These are phyloP conservation scores for Ceriops zippeliana DNA, from an alignment of 345 rosid genomes.

Conservation along the genomic window DNA sequence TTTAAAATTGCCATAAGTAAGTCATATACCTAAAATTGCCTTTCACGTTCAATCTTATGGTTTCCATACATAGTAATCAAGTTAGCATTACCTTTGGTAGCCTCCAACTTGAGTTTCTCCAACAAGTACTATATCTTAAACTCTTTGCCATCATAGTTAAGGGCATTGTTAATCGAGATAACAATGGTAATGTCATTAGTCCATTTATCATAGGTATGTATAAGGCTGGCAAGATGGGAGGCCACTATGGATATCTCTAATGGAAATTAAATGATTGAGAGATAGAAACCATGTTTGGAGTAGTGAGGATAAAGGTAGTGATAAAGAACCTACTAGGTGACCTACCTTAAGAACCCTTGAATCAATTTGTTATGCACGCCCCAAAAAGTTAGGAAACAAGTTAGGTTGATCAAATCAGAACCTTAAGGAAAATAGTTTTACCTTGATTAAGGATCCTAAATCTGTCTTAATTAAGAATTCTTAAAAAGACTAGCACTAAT, in stretches of 20 bases:
- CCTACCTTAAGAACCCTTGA: too few relatives aligned
- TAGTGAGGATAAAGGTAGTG: neutral
- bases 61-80: slow-evolving; percentile 79
- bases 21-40: slow-evolving; percentile 75
- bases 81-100: slow-evolving; percentile 54
- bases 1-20: slow-evolving; percentile 49
- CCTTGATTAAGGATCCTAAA: too few relatives aligned
- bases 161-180: slow-evolving; percentile 73
- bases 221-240: slow-evolving; percentile 64
- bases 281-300: slow-evolving; percentile 44
- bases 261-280: slow-evolving; percentile 60
- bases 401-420: too few relatives aligned
- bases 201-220: slow-evolving; percentile 61
- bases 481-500: too few relatives aligned
- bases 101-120: slow-evolving; percentile 72
- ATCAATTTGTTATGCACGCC: too few relatives aligned
- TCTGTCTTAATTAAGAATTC: too few relatives aligned
- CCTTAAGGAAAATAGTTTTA: too few relatives aligned
- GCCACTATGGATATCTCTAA: slow-evolving; percentile 89
- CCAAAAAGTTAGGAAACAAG: too few relatives aligned
- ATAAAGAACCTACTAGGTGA: too few relatives aligned
- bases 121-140: slow-evolving; percentile 65
- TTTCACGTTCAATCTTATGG: slow-evolving; percentile 89
- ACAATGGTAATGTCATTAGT: slow-evolving; percentile 62
- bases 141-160: slow-evolving; percentile 82